phyloP scores from a whole-genome alignment of 108 stramenopile genomes.

The Seminavis robusta region DNA sequence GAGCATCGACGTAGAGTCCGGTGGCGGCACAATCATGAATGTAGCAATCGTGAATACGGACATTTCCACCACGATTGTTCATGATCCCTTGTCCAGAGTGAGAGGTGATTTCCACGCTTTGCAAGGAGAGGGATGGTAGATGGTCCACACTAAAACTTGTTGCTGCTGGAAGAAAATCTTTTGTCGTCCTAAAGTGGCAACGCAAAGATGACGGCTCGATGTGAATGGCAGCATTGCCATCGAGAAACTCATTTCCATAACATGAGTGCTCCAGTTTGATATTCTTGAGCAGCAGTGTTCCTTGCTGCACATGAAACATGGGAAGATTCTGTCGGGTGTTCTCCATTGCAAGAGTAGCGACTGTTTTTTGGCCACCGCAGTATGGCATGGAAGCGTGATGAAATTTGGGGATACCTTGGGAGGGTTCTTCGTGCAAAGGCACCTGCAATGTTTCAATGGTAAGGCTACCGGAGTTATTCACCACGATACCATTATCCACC shows the following conservation, averaged over 20 bases:
- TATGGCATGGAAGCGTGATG: too few species aligned
- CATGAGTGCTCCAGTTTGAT: background rate
- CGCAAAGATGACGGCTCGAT: background rate
- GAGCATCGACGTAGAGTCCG: background rate
- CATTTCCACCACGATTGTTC: background rate
- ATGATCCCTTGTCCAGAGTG: background rate
- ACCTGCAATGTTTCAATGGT: too few species aligned
- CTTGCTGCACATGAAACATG: background rate
- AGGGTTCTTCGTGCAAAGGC: too few species aligned
- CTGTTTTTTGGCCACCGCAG: too few species aligned
- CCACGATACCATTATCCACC: too few species aligned
- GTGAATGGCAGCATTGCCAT: background rate
- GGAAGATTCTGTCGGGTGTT: background rate
- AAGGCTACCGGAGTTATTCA: too few species aligned
- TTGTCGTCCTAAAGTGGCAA: too few species aligned
- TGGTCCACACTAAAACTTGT: background rate
- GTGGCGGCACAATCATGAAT: conserved; percentile 1
- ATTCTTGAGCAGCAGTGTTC: background rate
- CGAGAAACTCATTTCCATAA: background rate
- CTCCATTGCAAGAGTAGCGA: background rate
- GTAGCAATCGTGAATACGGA: background rate
- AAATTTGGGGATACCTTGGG: too few species aligned
- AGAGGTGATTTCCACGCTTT: background rate
- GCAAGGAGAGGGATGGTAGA: background rate
- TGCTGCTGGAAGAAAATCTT: background rate